phyloP scores from a whole-genome alignment of 164 flowering plant genomes.

The Echeveria elegans region DNA sequence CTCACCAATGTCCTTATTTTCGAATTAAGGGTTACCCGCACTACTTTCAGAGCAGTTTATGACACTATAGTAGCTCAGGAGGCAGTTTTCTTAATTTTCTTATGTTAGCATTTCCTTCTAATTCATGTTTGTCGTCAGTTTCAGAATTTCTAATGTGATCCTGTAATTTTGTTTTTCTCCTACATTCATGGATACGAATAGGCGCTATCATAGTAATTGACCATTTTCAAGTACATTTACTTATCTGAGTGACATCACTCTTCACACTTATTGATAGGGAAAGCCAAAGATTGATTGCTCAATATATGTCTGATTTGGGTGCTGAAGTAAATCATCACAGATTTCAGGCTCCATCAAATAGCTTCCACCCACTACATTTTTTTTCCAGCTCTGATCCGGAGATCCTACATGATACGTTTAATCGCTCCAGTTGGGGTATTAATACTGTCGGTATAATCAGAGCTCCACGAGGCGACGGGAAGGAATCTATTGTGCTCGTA shows the following conservation, averaged over 20 bases:
- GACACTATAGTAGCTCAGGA: not conserved
- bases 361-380: conserved; percentile 64
- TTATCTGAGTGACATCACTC: not conserved
- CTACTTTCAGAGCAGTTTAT: too few relatives aligned
- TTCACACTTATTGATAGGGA: conserved; percentile 30
- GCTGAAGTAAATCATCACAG: conserved; percentile 77
- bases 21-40: too few relatives aligned
- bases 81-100: not conserved
- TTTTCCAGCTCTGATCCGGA: conserved; percentile 48
- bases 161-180: not conserved
- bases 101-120: not conserved
- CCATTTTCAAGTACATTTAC: not conserved
- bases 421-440: conserved; percentile 40
- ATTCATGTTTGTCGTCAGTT: not conserved
- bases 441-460: conserved; percentile 77
- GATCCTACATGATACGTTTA: conserved; percentile 27
- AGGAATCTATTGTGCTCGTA: conserved; percentile 90
- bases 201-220: not conserved
- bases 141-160: not conserved
- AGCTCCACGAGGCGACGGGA: conserved; percentile 97
- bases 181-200: not conserved
- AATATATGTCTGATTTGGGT: conserved; percentile 52
- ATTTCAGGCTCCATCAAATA: conserved; percentile 43
- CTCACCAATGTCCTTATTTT: too few relatives aligned
- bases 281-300: conserved; percentile 45